phyloP scores from a whole-genome alignment of 805 yeast genomes.

The Pichia ethanolica region DNA sequence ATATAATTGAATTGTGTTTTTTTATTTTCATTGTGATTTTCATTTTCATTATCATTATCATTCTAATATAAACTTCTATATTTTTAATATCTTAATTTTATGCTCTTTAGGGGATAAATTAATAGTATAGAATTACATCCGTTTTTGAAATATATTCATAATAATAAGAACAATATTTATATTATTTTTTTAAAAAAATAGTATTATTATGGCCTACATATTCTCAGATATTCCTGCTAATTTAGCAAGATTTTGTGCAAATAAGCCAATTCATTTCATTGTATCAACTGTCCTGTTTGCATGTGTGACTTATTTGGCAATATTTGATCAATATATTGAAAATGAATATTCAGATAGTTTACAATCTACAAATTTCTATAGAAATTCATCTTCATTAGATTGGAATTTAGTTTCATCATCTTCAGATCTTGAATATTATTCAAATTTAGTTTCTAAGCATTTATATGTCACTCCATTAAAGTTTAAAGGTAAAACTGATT shows the following conservation, averaged over 20 bases:
- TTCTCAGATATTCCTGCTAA: conserved; percentile 23
- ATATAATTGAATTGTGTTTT: no score
- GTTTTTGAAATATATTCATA: no score
- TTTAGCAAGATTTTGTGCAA: conserved; percentile 49
- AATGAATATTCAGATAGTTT: conserved; percentile 17
- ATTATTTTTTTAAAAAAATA: not conserved
- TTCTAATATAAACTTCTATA: no score
- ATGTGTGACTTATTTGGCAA: conserved; percentile 70
- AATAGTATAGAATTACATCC: no score
- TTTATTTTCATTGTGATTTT: no score
- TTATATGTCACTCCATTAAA: conserved; percentile 47
- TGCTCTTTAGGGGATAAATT: no score
- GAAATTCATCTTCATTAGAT: conserved; percentile 26
- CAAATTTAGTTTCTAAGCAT: conserved; percentile 34
- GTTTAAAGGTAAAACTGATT: conserved; percentile 32
- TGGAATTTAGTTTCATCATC: conserved; percentile 46
- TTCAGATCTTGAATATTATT: conserved; percentile 23
- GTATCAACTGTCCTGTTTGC: conserved; percentile 66
- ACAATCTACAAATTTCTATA: conserved; percentile 18
- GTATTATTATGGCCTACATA: conserved; percentile 6
- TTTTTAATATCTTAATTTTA: no score
- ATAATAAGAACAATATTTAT: no score
- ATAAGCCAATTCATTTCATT: conserved; percentile 81
- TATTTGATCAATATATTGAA: conserved; percentile 52
- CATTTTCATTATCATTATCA: no score